Conservation (phyloP, 2,329 filamentous ascomycete species). For the Ceratocystis variospora region DNA sequence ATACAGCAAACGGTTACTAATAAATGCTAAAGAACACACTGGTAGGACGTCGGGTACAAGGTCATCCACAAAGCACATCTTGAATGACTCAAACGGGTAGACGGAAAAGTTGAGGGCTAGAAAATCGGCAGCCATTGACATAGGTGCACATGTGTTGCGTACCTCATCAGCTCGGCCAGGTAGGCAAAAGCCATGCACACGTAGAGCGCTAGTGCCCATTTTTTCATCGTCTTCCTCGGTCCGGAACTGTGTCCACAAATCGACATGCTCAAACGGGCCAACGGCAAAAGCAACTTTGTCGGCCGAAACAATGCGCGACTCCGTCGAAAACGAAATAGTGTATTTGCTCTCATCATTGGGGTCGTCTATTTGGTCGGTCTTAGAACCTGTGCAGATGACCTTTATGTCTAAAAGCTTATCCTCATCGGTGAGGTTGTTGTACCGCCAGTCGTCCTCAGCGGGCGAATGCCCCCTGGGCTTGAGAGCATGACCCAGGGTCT, state of each 20-base stretch:
- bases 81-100: constrained; percentile 86
- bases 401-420: constrained; percentile 80
- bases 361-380: constrained; percentile 71
- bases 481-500: constrained; percentile 69
- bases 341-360: constrained; percentile 67
- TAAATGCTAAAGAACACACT: constrained; percentile 71
- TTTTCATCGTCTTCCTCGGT: constrained; percentile 86
- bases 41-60: constrained; percentile 60
- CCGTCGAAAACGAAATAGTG: constrained; percentile 70
- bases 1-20: constrained; percentile 74
- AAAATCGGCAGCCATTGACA: constrained; percentile 79
- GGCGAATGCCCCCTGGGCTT: constrained; percentile 24
- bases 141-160: constrained; percentile 70
- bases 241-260: constrained; percentile 70
- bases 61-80: constrained; percentile 89
- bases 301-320: constrained; percentile 55
- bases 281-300: constrained; percentile 88
- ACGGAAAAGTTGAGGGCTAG: constrained; percentile 78
- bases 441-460: constrained; percentile 26
- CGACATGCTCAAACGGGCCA: constrained; percentile 87
- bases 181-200: constrained; percentile 82
- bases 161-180: constrained; percentile 72
- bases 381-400: constrained; percentile 78
- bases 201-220: constrained; percentile 73
- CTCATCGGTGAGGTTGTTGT: constrained; percentile 45